phyloP scores from a whole-genome alignment of 108 stramenopile genomes.

The Bacterosira constricta region DNA sequence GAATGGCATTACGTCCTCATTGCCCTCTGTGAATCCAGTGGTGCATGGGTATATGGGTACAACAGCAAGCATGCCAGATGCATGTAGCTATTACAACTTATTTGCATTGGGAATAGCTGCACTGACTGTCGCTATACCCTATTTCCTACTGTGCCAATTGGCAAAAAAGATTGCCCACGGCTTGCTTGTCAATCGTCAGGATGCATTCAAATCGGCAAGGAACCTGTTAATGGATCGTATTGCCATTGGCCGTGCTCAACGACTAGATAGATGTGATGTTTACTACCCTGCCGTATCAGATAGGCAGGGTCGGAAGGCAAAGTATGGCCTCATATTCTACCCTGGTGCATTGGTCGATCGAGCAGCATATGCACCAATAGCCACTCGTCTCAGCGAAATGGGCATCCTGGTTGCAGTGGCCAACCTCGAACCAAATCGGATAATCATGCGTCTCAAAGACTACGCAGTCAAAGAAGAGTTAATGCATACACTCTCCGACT shows the following conservation, averaged over 20 bases:
- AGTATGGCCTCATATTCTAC: conserved; percentile 57
- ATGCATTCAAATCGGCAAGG: conserved; percentile 51
- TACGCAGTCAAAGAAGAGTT: conserved; percentile 30
- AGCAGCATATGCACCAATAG: conserved; percentile 64
- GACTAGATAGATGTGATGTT: conserved; percentile 50
- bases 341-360: conserved; percentile 67
- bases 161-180: conserved; percentile 3
- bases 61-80: background rate
- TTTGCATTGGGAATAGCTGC: background rate
- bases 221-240: conserved; percentile 48
- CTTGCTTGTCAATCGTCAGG: conserved; percentile 36
- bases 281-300: conserved; percentile 43
- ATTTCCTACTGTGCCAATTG: conserved; percentile 5
- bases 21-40: background rate
- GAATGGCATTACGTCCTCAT: background rate
- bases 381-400: conserved; percentile 51
- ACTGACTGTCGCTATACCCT: conserved; percentile 25
- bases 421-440: conserved; percentile 47
- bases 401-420: conserved; percentile 62
- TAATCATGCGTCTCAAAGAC: conserved; percentile 9
- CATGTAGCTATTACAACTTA: background rate
- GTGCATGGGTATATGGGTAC: background rate
- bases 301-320: conserved; percentile 12
- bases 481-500: conserved; percentile 43
- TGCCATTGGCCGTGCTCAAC: conserved; percentile 38